A percentile compares a stretch with the other conserved stretches of the same genome.
Conservation (phyloP, 306 rosid genomes). For the Casuarina glauca region DNA sequence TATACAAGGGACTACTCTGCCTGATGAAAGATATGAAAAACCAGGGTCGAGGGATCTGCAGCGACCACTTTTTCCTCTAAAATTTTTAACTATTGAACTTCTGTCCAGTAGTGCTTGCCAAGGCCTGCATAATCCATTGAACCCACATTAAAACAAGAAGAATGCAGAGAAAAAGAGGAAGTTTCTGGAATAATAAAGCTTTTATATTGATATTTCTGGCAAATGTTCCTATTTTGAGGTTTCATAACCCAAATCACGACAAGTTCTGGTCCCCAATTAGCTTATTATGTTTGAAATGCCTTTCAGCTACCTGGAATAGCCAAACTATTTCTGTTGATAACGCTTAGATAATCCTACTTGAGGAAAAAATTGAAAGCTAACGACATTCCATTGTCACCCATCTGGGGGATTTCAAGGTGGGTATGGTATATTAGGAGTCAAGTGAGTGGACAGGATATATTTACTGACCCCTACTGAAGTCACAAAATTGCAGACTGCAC, state of each 20-base stretch:
- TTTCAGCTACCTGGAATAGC: too few relatives aligned
- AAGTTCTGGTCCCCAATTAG: neutral
- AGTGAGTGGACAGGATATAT: slow-evolving; percentile 8
- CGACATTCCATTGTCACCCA: too few relatives aligned
- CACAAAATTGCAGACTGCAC: slow-evolving; percentile 98
- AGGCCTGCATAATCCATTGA: slow-evolving; percentile 55
- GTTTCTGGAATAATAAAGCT: neutral
- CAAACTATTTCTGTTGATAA: too few relatives aligned
- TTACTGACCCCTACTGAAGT: slow-evolving; percentile 90
- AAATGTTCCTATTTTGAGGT: neutral
- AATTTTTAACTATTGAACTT: slow-evolving; percentile 56
- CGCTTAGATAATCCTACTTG: too few relatives aligned
- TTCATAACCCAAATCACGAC: neutral
- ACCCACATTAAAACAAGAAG: slow-evolving; percentile 13
- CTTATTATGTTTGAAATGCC: too few relatives aligned
- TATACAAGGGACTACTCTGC: slow-evolving; percentile 56
- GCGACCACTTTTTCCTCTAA: slow-evolving; percentile 28
- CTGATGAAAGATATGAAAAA: slow-evolving; percentile 44
- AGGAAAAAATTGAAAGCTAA: too few relatives aligned
- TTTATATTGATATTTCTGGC: neutral
- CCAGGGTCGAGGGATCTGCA: slow-evolving; percentile 36
- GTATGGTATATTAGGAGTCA: too few relatives aligned
- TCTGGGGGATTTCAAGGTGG: too few relatives aligned
- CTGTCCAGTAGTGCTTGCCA: slow-evolving; percentile 65
- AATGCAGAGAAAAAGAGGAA: neutral